Base-by-base conservation (phyloP, 441 rosid species). In the Pelargonium australe region DNA sequence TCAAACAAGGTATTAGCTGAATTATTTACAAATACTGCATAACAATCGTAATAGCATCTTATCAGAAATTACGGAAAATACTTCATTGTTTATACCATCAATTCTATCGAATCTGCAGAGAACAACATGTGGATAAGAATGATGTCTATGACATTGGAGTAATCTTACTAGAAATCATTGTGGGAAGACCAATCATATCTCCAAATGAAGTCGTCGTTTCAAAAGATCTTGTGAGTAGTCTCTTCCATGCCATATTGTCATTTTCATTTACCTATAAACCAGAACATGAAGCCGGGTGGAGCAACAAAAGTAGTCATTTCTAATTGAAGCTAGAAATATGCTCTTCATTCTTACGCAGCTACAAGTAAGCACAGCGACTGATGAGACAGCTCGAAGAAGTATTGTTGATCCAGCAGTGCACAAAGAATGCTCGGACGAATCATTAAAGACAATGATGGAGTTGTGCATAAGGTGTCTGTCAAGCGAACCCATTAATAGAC, bases 71-170 rank as follows among this genome's bases (percentile, higher is more conserved):
- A 10, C n/a, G 20, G 6, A 61, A 58, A 61, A 25, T 61, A 20
- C 9, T 19, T 23, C 34, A 19, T 19, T 17, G 4, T 8, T 19
- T 25, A 28, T 64, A 23, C 14, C 5, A 17, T 10, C 11, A 19
- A 17, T 31, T 37, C 64, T 63, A 7, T 23, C 51, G 13, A 13
- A 62, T 51, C 2, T 72, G 68, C 82, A 87, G 89, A 70, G 63
- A 23, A 60, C 62, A 72, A 7, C 67, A 75, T 16, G 82, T 65
- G 3, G 83, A 78, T 0, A 80, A 73, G 44, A 68, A 76, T 14
- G 87, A 87, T 69, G 77, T 84, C 12, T 75, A 75, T 57, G 88
- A 83, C 70, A 62, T 83, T 11, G 92, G 92, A 45, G 84, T 85
- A 7, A 85, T 87, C 80, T 66, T 87, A 49, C 76, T 81, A 3